These are phyloP conservation scores for Didymella lethalis DNA, from an alignment of 2,329 filamentous ascomycete genomes.

Conservation along the genomic window DNA sequence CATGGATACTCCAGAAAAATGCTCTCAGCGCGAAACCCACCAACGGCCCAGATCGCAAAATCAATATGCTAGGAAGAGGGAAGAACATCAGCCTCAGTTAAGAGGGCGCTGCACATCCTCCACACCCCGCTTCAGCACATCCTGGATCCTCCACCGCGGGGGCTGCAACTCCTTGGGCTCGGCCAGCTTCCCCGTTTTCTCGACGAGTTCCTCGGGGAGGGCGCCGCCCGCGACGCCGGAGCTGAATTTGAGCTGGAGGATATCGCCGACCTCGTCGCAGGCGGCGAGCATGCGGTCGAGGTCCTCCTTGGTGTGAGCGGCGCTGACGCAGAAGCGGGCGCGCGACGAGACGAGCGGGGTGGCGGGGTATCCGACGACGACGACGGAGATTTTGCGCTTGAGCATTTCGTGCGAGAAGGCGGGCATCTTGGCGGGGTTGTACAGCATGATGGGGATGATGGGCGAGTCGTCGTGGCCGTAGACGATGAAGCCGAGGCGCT, in stretches of 20 bases:
- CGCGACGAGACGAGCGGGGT: slow-evolving; percentile 95
- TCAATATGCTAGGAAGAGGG: background rate
- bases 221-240: slow-evolving; percentile 91
- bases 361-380: slow-evolving; percentile 95
- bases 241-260: slow-evolving; percentile 96
- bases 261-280: slow-evolving; percentile 90
- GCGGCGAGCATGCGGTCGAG: slow-evolving; percentile 87
- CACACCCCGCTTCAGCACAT: slow-evolving; percentile 75
- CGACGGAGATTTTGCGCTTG: slow-evolving; percentile 94
- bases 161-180: slow-evolving; percentile 62
- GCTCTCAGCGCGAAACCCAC: background rate
- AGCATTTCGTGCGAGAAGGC: slow-evolving; percentile 99
- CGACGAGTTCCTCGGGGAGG: slow-evolving; percentile 77
- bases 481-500: slow-evolving; percentile 94
- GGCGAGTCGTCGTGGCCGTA: slow-evolving; percentile 98
- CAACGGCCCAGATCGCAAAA: background rate
- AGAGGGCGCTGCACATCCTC: slow-evolving; percentile 78
- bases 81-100: slow-evolving; percentile 57
- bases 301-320: slow-evolving; percentile 98
- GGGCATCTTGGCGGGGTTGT: slow-evolving; percentile 98
- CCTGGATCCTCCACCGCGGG: slow-evolving; percentile 80
- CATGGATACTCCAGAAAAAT: slow-evolving; percentile 22
- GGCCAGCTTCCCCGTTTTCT: slow-evolving; percentile 59
- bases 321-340: slow-evolving; percentile 93
- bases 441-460: slow-evolving; percentile 92